These are phyloP conservation scores for Cinnamomum micranthum DNA, from an alignment of 164 flowering plant genomes.

Conservation along the genomic window DNA sequence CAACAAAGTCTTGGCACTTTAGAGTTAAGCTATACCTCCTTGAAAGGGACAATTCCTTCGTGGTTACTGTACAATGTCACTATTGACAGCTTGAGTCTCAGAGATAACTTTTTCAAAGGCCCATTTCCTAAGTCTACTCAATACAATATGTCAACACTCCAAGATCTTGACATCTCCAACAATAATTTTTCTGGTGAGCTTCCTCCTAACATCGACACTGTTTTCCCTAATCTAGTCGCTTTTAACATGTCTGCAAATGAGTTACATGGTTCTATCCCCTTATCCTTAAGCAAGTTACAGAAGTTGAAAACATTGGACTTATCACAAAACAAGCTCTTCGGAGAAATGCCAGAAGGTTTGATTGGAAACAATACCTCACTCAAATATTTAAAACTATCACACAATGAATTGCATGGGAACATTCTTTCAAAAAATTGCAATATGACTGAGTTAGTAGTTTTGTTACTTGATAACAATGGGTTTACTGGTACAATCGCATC, in stretches of 20 bases:
- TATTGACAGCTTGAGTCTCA: too few species aligned
- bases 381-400: not conserved
- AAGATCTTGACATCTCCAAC: too few species aligned
- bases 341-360: not conserved
- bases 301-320: not conserved
- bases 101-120: too few species aligned
- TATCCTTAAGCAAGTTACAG: not conserved
- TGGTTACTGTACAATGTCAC: too few species aligned
- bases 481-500: not conserved
- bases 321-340: not conserved
- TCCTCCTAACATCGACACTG: not conserved
- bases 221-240: not conserved
- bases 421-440: not conserved
- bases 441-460: not conserved
- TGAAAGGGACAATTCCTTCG: too few species aligned
- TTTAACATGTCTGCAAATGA: slow-evolving; percentile 4
- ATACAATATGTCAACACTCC: too few species aligned
- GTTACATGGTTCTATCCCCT: slow-evolving; percentile 8
- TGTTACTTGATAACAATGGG: not conserved
- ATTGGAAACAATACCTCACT: not conserved
- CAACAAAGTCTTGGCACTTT: too few species aligned
- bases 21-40: too few species aligned
- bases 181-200: not conserved
- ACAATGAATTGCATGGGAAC: not conserved
- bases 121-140: too few species aligned